These are phyloP conservation scores for Quercus ilex DNA, from an alignment of 306 rosid species.

Conservation along the genomic window DNA sequence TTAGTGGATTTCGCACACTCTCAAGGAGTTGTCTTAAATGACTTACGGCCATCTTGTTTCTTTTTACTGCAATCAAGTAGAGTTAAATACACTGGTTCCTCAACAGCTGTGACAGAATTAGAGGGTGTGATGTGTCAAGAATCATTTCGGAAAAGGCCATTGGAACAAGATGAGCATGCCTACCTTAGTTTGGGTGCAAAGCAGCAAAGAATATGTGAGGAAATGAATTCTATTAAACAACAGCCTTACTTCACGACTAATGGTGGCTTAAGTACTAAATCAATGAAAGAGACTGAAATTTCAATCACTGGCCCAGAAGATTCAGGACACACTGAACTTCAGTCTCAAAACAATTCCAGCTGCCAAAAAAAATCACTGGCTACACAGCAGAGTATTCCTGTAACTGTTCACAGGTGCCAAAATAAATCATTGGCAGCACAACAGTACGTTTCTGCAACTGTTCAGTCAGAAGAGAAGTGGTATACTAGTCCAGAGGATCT, in stretches of 20 bases:
- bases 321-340: slow-evolving; percentile 20
- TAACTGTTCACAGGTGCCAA: neutral
- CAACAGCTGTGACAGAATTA: slow-evolving; percentile 13
- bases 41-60: slow-evolving; percentile 53
- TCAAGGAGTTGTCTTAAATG: slow-evolving; percentile 49
- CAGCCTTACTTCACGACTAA: slow-evolving; percentile 12
- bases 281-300: slow-evolving; percentile 16
- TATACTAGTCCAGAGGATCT: slow-evolving; percentile 61
- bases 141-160: slow-evolving; percentile 36
- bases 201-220: slow-evolving; percentile 37
- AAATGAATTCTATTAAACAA: slow-evolving; percentile 24
- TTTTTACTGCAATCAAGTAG: slow-evolving; percentile 37
- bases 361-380: slow-evolving; percentile 12
- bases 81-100: slow-evolving; percentile 48
- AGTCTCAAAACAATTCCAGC: slow-evolving; percentile 14
- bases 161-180: slow-evolving; percentile 27
- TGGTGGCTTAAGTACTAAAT: slow-evolving; percentile 14
- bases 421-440: slow-evolving; percentile 11
- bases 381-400: slow-evolving; percentile 22
- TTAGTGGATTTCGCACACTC: slow-evolving; percentile 51
- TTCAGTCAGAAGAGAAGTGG: slow-evolving; percentile 58
- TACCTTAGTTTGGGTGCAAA: slow-evolving; percentile 25
- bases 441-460: slow-evolving; percentile 16
- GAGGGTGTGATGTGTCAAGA: slow-evolving; percentile 6
- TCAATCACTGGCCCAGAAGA: slow-evolving; percentile 9